Evolutionary conservation across 768 basidiomycete species (phyloP), one percentile per base, ranked within the genome.

Genomic region (Phaeotremella fagi): DNA sequence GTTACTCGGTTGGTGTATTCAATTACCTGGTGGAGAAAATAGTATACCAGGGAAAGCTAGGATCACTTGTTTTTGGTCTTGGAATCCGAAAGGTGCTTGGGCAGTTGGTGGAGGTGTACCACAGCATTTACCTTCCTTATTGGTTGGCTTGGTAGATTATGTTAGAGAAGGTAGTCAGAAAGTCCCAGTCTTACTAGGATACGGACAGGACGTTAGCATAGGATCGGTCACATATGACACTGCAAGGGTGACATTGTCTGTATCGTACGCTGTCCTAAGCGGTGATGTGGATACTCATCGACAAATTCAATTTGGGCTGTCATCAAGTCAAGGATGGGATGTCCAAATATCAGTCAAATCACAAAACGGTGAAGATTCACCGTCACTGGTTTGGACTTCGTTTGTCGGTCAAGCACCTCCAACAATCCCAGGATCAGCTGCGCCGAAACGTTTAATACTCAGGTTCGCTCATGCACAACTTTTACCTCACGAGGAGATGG

Each of bases 1-100:
- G 85, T 86, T 97, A 45, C 86, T 90, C 60, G 87, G 90, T 24
- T 95, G 90, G 90, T 92, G 88, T 69, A 84, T 95, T n/a, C 90
- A 94, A 75, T 77, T 52, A 27, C 55, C 55, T 29, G 47, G 29
- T 18, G 31, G 15, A 67, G 66, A 81, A 76, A 37, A 77, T 52
- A 26, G 26, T 16, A 54, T 61, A 23, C 55, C 55, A 25, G 58
- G 56, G n/a, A 60, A 59, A 52, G 63, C 59, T 24, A 84, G 88
- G 31, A 82, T 92, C 57, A 90, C 88, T 1, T 92, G 88, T 68
- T 91, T 94, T 70, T 94, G 89, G 88, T 88, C 92, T 69, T 91
- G 94, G 71, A 88, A 95, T 76, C 81, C 94, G 25, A 86, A 87
- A 58, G 82, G 88, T 0, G 72, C 88, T 33, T 94, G 90, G 89